phyloP scores from a whole-genome alignment of 345 rosid species.

The Camelina hispida region DNA sequence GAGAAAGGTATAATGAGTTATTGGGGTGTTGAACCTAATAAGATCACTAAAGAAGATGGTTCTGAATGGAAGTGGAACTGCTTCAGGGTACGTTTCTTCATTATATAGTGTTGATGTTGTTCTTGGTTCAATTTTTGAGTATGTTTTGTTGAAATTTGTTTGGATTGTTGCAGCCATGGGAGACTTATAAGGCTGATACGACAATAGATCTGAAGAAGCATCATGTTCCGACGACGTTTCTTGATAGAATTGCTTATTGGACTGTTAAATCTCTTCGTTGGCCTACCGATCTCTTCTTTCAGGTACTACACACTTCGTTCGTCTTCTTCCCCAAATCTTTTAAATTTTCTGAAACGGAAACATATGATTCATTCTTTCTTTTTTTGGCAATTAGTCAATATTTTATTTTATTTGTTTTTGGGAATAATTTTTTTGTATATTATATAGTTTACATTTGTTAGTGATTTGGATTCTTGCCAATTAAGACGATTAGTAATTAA shows the following conservation, averaged over 20 bases:
- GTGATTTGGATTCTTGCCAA: neutral
- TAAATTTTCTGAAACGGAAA: neutral
- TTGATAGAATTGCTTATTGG: conserved; percentile 68
- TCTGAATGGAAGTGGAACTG: conserved; percentile 68
- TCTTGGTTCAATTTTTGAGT: neutral
- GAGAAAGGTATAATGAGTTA: conserved; percentile 51
- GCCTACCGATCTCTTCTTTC: conserved; percentile 79
- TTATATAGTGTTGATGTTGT: neutral
- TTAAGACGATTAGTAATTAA: too few species aligned
- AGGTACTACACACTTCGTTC: conserved; percentile 48
- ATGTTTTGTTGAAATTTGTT: neutral
- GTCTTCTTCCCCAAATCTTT: neutral
- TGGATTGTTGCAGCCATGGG: conserved; percentile 38
- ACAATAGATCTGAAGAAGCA: conserved; percentile 75
- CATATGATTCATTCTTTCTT: conserved; percentile 7
- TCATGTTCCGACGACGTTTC: conserved; percentile 55
- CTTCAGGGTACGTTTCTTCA: conserved; percentile 51
- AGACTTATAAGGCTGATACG: conserved; percentile 63
- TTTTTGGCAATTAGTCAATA: neutral
- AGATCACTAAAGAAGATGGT: conserved; percentile 59
- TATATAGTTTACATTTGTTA: neutral
- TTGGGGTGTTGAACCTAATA: conserved; percentile 60
- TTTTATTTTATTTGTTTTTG: neutral
- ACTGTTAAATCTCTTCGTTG: conserved; percentile 69
- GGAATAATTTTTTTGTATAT: neutral